A percentile compares a stretch with the other conserved stretches of the same genome.
Evolutionary conservation across 768 basidiomycete genomes (phyloP).

Genomic region (Kwoniella newhampshirensis): DNA sequence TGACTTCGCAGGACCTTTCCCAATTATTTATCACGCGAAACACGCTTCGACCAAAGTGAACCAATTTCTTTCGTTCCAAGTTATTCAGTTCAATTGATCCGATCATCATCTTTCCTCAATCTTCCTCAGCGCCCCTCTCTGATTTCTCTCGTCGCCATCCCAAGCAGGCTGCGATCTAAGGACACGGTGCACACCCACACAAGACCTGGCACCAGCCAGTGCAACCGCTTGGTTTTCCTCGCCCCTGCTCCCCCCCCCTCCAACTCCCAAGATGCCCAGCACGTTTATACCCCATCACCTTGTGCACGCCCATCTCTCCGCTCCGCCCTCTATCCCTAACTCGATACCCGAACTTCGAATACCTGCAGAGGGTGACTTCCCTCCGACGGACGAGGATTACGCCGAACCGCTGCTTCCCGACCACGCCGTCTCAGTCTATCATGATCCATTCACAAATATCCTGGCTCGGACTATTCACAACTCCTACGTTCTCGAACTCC

Average conservation of each 20-base stretch:
- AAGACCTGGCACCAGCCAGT: too few species aligned
- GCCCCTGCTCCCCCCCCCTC: neutral
- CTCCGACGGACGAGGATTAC: conserved; percentile 12
- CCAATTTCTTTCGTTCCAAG: too few species aligned
- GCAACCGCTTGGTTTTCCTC: too few species aligned
- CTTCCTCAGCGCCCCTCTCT: too few species aligned
- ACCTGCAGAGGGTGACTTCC: conserved; percentile 25
- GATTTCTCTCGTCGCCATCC: too few species aligned
- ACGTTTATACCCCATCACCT: conserved; percentile 40
- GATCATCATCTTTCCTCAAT: too few species aligned
- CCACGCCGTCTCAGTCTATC: conserved; percentile 40
- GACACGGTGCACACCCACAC: too few species aligned
- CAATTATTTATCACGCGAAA: neutral
- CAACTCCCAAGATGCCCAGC: conserved; percentile 23
- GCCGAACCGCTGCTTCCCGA: conserved; percentile 40
- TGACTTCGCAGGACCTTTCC: neutral
- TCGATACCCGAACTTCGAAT: conserved; percentile 37
- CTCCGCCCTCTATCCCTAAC: conserved; percentile 37
- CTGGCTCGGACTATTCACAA: conserved; percentile 43
- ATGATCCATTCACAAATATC: conserved; percentile 28
- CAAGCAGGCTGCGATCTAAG: too few species aligned
- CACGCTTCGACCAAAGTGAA: too few species aligned
- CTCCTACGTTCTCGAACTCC: conserved; percentile 43
- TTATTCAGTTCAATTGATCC: too few species aligned
- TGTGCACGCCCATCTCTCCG: conserved; percentile 44